Evolutionary conservation across 2,329 filamentous ascomycete genomes (phyloP).

Genomic region (Trichophyton benhamiae): DNA sequence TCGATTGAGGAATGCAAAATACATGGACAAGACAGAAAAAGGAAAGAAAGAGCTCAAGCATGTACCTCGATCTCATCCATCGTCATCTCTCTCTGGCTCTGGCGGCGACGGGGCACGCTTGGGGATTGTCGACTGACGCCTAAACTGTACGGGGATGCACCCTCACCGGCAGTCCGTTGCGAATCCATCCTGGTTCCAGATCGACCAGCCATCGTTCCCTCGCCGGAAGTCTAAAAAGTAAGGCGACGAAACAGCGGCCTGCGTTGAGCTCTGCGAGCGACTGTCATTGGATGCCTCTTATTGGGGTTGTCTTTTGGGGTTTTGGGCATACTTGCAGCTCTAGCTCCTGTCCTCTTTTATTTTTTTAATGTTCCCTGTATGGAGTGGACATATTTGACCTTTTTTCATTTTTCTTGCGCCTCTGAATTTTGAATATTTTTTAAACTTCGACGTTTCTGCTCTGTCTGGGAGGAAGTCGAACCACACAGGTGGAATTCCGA

Average conservation of each 20-base stretch:
- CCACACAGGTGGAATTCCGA: background rate
- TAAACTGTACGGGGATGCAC: background rate
- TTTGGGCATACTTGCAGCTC: conserved; percentile 16
- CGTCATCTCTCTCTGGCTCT: background rate
- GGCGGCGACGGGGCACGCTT: background rate
- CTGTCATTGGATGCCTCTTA: conserved; percentile 26
- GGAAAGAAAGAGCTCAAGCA: background rate
- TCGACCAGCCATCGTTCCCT: conserved; percentile 9
- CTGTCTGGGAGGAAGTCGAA: background rate
- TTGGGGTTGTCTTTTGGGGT: conserved; percentile 10
- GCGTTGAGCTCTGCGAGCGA: conserved; percentile 16
- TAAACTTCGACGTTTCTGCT: background rate
- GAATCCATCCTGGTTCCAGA: conserved; percentile 10
- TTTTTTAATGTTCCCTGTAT: background rate
- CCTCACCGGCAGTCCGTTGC: conserved; percentile 5
- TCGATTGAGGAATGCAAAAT: background rate
- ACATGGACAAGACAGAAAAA: background rate
- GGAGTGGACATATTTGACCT: background rate
- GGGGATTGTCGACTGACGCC: conserved; percentile 1
- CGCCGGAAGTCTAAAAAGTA: conserved; percentile 19
- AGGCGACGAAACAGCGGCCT: conserved; percentile 17
- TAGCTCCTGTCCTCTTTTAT: background rate
- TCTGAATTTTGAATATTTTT: background rate
- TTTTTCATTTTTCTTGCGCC: background rate
- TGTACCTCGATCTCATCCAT: background rate